Evolutionary conservation across 208 protist genomes (phyloP).

Genomic region (Leishmania amazonensis): DNA sequence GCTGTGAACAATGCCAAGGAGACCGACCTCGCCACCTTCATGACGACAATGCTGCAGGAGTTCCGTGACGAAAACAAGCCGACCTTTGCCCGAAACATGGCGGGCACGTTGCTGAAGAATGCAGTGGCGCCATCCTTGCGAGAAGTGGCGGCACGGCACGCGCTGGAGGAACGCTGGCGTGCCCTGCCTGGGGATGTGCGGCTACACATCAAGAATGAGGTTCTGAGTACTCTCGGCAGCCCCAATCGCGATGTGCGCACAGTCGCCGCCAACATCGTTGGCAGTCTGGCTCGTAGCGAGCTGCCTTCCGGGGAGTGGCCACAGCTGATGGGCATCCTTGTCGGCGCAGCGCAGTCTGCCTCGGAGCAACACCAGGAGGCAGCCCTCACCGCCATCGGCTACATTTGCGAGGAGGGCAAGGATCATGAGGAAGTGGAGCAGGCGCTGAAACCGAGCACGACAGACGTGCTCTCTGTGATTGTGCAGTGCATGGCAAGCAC

Average conservation of each 20-base stretch:
- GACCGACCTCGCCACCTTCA: conserved; percentile 79
- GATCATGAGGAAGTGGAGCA: conserved; percentile 69
- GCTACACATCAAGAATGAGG: conserved; percentile 68
- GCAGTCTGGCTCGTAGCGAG: conserved; percentile 96
- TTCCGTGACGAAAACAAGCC: conserved; percentile 92
- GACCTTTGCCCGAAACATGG: conserved; percentile 83
- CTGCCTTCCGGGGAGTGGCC: conserved; percentile 94
- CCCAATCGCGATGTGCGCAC: conserved; percentile 81
- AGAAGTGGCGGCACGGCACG: conserved; percentile 64
- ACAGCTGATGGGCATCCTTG: conserved; percentile 89
- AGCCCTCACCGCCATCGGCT: conserved; percentile 95
- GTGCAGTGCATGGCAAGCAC: conserved; percentile 87
- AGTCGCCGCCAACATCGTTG: conserved; percentile 94
- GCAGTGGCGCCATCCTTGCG: conserved; percentile 88
- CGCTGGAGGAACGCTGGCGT: conserved; percentile 74
- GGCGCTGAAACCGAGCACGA: conserved; percentile 72
- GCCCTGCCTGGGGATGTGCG: conserved; percentile 55
- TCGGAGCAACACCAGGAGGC: conserved; percentile 88
- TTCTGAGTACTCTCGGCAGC: conserved; percentile 84
- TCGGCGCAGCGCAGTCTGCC: conserved; percentile 56
- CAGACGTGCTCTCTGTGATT: conserved; percentile 92
- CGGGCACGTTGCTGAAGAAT: conserved; percentile 96
- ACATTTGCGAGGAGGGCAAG: conserved; percentile 96
- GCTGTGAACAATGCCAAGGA: conserved; percentile 72
- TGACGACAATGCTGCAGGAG: conserved; percentile 86